Percentiles rank a stretch among this genome's conserved stretches.
phyloP scores from a whole-genome alignment of 75 land plant genomes.

The Azolla pinnata region DNA sequence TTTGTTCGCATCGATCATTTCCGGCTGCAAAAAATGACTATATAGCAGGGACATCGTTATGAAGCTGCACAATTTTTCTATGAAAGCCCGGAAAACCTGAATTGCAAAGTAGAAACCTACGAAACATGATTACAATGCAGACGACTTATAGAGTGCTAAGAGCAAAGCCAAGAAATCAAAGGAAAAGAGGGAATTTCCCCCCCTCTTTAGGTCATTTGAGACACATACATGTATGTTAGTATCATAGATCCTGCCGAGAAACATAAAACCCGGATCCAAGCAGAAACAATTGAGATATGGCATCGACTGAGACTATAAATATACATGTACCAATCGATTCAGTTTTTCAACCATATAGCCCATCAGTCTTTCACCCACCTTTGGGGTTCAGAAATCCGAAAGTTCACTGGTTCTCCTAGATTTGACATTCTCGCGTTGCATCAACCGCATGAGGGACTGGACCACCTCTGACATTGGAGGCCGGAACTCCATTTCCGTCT shows the following conservation, averaged over 20 bases:
- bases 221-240: not conserved
- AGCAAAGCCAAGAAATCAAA: not conserved
- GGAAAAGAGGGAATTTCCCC: not conserved
- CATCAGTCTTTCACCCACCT: not conserved
- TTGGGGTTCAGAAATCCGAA: not conserved
- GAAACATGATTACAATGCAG: too few species aligned
- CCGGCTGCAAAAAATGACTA: too few species aligned
- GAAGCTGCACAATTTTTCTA: too few species aligned
- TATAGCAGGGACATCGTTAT: too few species aligned
- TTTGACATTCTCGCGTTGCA: constrained; percentile 30
- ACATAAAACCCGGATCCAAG: not conserved
- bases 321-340: not conserved
- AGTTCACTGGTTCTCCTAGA: constrained; percentile 32
- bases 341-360: not conserved
- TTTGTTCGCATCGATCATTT: too few species aligned
- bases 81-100: too few species aligned
- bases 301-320: too few species aligned
- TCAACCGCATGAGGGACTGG: constrained; percentile 31
- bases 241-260: not conserved
- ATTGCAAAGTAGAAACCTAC: too few species aligned
- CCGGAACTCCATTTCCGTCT: constrained; percentile 61
- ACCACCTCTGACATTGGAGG: constrained; percentile 67
- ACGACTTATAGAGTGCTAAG: too few species aligned
- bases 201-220: not conserved
- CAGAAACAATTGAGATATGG: not conserved